A percentile compares a stretch with the other conserved stretches of the same genome.
Conservation (phyloP, 345 rosid species). For the Pistacia vera region DNA sequence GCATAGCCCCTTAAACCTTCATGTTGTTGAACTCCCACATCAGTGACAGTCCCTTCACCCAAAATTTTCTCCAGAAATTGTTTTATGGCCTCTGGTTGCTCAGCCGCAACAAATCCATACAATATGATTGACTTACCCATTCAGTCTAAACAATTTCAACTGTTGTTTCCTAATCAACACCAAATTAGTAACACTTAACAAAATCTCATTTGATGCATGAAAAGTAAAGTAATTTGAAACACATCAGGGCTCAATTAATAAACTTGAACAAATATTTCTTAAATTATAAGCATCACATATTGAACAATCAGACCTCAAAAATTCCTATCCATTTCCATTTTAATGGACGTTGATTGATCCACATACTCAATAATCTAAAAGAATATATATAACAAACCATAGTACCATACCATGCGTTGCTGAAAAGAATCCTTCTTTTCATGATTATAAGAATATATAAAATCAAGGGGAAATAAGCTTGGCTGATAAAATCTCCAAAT, state of each 20-base stretch:
- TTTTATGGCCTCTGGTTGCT: constrained; percentile 12
- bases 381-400: too few species aligned
- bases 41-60: constrained; percentile 19
- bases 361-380: too few species aligned
- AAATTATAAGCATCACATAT: not conserved
- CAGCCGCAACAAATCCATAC: constrained; percentile 22
- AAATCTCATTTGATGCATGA: not conserved
- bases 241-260: not conserved
- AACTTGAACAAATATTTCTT: too few species aligned
- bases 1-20: constrained; percentile 27
- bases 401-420: too few species aligned
- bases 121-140: constrained; percentile 24
- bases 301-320: not conserved
- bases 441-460: too few species aligned
- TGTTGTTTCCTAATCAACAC: not conserved
- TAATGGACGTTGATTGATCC: too few species aligned
- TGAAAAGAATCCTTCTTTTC: too few species aligned
- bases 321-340: not conserved
- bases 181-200: not conserved
- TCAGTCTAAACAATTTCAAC: not conserved
- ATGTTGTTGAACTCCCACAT: constrained; percentile 4
- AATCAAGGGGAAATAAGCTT: too few species aligned
- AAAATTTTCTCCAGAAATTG: constrained; percentile 24
- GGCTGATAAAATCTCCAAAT: too few species aligned
- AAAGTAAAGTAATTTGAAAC: not conserved